A percentile compares a stretch with the other conserved stretches of the same genome.
Conservation (phyloP, 805 yeast species). For the Candida broadrunensis region DNA sequence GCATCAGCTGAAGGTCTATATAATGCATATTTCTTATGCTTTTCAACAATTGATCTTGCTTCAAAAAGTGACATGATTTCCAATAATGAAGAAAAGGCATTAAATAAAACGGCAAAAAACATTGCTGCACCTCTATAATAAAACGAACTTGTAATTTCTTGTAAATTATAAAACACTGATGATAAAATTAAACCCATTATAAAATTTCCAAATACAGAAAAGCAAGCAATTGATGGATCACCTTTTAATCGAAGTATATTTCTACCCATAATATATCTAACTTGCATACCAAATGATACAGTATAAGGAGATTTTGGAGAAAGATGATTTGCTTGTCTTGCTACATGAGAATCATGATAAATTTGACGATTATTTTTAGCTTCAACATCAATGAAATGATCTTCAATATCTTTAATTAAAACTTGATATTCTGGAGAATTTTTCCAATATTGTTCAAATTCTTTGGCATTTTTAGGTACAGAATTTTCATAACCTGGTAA, state of each 20-base stretch:
- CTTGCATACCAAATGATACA: conserved; percentile 47
- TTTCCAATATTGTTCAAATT: conserved; percentile 60
- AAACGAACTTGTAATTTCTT: conserved; percentile 50
- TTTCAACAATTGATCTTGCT: conserved; percentile 62
- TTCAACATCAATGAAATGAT: conserved; percentile 28
- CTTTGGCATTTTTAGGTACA: conserved; percentile 55
- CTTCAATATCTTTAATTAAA: conserved; percentile 41
- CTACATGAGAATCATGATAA: conserved; percentile 22
- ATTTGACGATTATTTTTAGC: conserved; percentile 11
- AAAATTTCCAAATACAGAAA: conserved; percentile 50
- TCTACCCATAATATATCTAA: conserved; percentile 50
- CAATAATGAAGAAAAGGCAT: conserved; percentile 58
- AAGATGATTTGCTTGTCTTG: conserved; percentile 39
- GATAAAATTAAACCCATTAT: conserved; percentile 60
- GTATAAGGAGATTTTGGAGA: conserved; percentile 33
- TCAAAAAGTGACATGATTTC: conserved; percentile 59
- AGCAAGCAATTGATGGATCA: conserved; percentile 53
- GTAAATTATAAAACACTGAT: conserved; percentile 54
- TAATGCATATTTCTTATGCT: conserved; percentile 69
- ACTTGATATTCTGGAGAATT: conserved; percentile 48
- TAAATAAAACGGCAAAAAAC: conserved; percentile 59
- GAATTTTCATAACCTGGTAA: conserved; percentile 47
- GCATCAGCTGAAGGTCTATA: conserved; percentile 77
- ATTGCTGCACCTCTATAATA: conserved; percentile 63
- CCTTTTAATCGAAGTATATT: conserved; percentile 53